A percentile compares a stretch with the other conserved stretches of the same genome.
Evolutionary conservation across 495 filamentous ascomycete genomes (phyloP).

Genomic region (Trichoderma reesei): DNA sequence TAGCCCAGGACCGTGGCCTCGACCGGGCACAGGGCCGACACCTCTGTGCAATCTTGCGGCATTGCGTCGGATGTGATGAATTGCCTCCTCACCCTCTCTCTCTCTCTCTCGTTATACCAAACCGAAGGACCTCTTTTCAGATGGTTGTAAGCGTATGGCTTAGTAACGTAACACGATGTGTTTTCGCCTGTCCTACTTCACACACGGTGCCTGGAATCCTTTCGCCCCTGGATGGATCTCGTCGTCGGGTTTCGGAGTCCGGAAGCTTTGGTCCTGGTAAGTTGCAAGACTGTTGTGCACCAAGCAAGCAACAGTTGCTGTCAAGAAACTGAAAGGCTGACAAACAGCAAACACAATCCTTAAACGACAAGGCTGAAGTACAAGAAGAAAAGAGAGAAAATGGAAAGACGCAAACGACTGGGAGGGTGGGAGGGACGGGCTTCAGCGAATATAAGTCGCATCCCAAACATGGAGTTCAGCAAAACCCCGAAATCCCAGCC

Average conservation of each 20-base stretch:
- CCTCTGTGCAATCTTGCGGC: conserved; percentile 30
- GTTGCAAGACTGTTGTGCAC: neutral
- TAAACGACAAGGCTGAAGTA: neutral
- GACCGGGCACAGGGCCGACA: conserved; percentile 46
- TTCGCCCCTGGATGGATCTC: neutral
- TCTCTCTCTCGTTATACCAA: neutral
- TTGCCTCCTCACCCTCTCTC: neutral
- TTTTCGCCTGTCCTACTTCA: neutral
- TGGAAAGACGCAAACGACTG: neutral
- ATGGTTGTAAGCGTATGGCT: neutral
- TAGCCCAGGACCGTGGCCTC: conserved; percentile 56
- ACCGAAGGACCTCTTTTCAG: neutral
- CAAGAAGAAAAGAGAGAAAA: neutral
- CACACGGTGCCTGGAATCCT: neutral
- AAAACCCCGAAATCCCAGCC: neutral
- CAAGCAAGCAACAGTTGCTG: neutral
- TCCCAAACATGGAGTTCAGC: neutral
- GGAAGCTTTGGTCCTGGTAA: neutral
- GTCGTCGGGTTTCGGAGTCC: conserved; percentile 1
- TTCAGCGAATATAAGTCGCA: neutral
- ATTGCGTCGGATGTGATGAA: neutral
- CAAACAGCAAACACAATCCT: neutral
- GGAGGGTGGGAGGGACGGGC: neutral
- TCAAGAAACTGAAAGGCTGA: neutral
- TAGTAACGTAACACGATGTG: neutral